Evolutionary conservation across 2,329 filamentous ascomycete genomes (phyloP).

Genomic region (Penicillium sp.): DNA sequence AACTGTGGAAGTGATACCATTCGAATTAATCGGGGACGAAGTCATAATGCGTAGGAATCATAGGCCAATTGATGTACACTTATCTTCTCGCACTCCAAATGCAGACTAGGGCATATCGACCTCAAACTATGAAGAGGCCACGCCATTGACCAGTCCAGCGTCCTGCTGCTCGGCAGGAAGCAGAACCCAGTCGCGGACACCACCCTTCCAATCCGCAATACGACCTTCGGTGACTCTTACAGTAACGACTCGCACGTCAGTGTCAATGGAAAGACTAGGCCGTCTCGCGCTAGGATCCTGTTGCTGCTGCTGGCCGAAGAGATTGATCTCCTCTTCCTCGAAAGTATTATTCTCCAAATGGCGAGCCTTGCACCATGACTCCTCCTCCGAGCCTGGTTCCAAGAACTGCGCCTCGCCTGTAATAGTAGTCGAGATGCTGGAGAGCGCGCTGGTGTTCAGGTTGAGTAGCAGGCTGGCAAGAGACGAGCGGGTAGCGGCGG

Average conservation of each 20-base stretch:
- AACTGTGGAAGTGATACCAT: not conserved
- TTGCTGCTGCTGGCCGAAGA: conserved; percentile 35
- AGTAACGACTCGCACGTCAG: conserved; percentile 77
- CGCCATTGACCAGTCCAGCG: conserved; percentile 26
- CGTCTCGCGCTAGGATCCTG: conserved; percentile 24
- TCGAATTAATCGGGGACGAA: not conserved
- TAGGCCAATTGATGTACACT: not conserved
- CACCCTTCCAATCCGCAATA: conserved; percentile 93
- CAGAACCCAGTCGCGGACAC: conserved; percentile 66
- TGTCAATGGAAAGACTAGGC: conserved; percentile 57
- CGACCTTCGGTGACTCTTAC: conserved; percentile 76
- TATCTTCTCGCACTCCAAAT: not conserved
- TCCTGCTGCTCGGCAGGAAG: conserved; percentile 26
- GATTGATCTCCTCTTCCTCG: conserved; percentile 47
- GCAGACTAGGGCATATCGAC: not conserved
- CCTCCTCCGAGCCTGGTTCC: conserved; percentile 65
- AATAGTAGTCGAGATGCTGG: conserved; percentile 84
- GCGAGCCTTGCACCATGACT: conserved; percentile 69
- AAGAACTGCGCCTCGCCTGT: conserved; percentile 75
- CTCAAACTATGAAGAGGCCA: conserved; percentile 12
- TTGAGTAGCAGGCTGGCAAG: conserved; percentile 77
- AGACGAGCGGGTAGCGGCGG: conserved; percentile 57
- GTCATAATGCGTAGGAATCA: not conserved
- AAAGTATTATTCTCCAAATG: conserved; percentile 93
- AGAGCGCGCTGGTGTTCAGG: conserved; percentile 80